Evolutionary conservation across 345 rosid species (phyloP).

Genomic region (Reutealis trisperma): DNA sequence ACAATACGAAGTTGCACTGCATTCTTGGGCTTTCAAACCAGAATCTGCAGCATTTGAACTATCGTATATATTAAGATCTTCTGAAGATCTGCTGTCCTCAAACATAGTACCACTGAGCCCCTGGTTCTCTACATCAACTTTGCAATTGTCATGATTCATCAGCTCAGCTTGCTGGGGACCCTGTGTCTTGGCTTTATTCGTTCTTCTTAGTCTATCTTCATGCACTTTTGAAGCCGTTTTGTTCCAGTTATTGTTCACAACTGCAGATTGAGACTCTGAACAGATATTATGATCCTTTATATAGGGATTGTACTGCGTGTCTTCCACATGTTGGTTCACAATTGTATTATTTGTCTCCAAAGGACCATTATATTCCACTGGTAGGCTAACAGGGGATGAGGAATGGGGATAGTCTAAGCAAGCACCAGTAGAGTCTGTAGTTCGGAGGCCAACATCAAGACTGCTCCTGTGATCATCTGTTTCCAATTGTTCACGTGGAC

Average conservation of each 20-base stretch:
- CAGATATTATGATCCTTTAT: conserved; percentile 5
- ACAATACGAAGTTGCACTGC: conserved; percentile 21
- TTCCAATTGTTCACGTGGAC: conserved; percentile 19
- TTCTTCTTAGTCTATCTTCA: conserved; percentile 13
- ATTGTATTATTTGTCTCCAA: conserved; percentile 16
- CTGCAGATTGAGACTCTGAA: conserved; percentile 23
- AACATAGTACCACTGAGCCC: conserved; percentile 14
- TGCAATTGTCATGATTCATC: conserved; percentile 21
- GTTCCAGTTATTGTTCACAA: conserved; percentile 4
- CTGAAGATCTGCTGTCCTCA: conserved; percentile 19
- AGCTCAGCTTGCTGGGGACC: conserved; percentile 22
- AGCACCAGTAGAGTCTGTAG: conserved; percentile 16
- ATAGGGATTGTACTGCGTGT: conserved; percentile 3
- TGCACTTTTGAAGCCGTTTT: conserved; percentile 18
- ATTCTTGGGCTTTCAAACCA: conserved; percentile 22
- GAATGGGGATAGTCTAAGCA: conserved; percentile 15
- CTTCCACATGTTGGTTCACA: conserved; percentile 20
- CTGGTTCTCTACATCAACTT: conserved; percentile 19
- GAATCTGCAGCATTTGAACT: conserved; percentile 16
- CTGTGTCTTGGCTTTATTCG: conserved; percentile 17
- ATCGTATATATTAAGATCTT: conserved; percentile 19
- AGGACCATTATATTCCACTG: conserved; percentile 19
- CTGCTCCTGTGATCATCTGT: conserved; percentile 20
- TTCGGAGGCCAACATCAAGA: conserved; percentile 13
- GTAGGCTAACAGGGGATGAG: conserved; percentile 10